Evolutionary conservation across 805 yeast genomes (phyloP).

Genomic region (Saccharomycopsis guyanensis): DNA sequence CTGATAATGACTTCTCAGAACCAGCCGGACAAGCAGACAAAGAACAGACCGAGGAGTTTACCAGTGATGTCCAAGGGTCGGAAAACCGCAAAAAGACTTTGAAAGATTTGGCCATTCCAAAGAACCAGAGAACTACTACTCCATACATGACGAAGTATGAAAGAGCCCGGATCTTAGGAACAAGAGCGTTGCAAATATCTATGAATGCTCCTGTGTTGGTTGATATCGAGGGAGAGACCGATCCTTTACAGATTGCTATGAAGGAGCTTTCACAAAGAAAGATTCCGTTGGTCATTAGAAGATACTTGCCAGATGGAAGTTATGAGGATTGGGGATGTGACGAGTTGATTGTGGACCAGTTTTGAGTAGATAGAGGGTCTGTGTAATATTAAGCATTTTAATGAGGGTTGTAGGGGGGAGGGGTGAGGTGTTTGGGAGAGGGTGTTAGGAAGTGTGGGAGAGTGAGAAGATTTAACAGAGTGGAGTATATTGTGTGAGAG

Average conservation of each 20-base stretch:
- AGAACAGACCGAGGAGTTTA: slow-evolving; percentile 27
- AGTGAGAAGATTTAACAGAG: background rate
- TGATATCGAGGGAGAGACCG: slow-evolving; percentile 98
- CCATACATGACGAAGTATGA: slow-evolving; percentile 99
- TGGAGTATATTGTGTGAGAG: too few species aligned
- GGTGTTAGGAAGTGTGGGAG: background rate
- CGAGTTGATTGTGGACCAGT: slow-evolving; percentile 78
- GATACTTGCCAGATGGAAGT: slow-evolving; percentile 94
- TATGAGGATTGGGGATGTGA: slow-evolving; percentile 99
- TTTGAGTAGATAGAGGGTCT: slow-evolving; percentile 3
- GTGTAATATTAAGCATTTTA: background rate
- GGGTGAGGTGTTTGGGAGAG: background rate
- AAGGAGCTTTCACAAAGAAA: slow-evolving; percentile 92
- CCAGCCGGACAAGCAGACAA: slow-evolving; percentile 32
- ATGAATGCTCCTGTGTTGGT: slow-evolving; percentile 98
- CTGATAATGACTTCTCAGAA: slow-evolving; percentile 52
- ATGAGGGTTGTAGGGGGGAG: background rate
- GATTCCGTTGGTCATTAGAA: slow-evolving; percentile 89
- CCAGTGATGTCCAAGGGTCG: slow-evolving; percentile 34
- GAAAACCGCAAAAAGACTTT: slow-evolving; percentile 51
- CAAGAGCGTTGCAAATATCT: slow-evolving; percentile 94
- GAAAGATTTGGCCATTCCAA: slow-evolving; percentile 81
- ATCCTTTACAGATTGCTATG: slow-evolving; percentile 95
- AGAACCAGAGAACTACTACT: slow-evolving; percentile 84
- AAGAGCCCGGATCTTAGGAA: slow-evolving; percentile 94